Evolutionary conservation across 306 rosid species (phyloP), one percentile per base, ranked within the genome.

Genomic region (Ormosia emarginata): DNA sequence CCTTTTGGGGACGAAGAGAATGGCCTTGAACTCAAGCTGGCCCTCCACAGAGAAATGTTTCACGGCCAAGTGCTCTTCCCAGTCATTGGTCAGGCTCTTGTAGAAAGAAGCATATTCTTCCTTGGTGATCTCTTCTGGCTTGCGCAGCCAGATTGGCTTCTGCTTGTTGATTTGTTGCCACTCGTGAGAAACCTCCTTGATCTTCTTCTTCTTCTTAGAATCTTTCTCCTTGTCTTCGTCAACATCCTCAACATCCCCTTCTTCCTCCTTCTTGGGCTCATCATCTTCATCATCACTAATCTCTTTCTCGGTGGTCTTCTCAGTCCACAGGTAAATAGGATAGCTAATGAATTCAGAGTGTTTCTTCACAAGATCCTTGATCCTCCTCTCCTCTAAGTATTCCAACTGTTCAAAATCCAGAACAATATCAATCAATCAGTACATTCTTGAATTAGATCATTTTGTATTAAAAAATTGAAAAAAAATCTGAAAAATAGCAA

Each of bases 81-180:
- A 91, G 33, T 91, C 96, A 41, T 91, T 91, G 39, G 92, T 91
- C 63, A 91, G 56, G 77, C 96, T 91, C 87, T 89, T 91, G 83
- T 91, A 91, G 87, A 91, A 91, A 24, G 96, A 43, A 3, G 92
- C 92, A 46, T 91, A 91, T 14, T 91, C 96, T 0, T 89, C 96
- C 86, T 85, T 91, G 4, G 90, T 85, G 3, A 91, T 91, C 57
- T 91, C 96, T 34, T 91, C 96, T 1, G 96, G 96, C 72, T 91
- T 91, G 5, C 93, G 90, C n/a, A 91, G 49, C 96, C 93, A 91
- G 74, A 91, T 89, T 37, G 96, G 92, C 24, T 90, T 90, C 86
- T 89, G 96, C 86, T 91, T 90, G 93, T 91, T 91, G 57, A 91
- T 88, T 56, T 88, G 90, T 34, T 90, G 32, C 93, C 96, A 91